These are phyloP conservation scores for Solanum stenotomum DNA, from an alignment of 257 asterid species.

Conservation along the genomic window DNA sequence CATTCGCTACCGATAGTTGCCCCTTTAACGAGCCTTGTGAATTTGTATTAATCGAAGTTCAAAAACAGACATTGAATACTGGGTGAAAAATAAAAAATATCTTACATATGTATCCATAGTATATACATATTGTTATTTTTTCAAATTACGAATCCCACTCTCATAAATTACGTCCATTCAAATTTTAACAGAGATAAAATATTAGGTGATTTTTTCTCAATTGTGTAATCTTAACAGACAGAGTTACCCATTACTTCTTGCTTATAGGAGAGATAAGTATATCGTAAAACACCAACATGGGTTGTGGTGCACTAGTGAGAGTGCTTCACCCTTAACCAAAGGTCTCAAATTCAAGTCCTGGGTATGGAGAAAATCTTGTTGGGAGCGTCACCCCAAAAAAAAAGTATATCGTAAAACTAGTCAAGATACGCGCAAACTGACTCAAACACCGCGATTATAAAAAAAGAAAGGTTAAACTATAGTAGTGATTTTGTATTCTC, in stretches of 20 bases:
- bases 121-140: background rate
- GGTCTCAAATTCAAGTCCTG: too few species aligned
- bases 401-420: background rate
- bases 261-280: background rate
- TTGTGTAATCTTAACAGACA: too few species aligned
- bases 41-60: background rate
- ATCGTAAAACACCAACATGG: too few species aligned
- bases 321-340: too few species aligned
- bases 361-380: too few species aligned
- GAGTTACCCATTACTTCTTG: too few species aligned
- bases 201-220: background rate
- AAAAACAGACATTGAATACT: fast-evolving
- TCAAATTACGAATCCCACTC: background rate
- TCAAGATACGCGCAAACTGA: background rate
- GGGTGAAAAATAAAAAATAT: background rate
- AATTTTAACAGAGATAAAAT: too few species aligned
- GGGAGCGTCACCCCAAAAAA: too few species aligned
- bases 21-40: background rate
- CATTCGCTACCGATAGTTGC: background rate
- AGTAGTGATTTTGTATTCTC: background rate
- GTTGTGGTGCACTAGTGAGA: too few species aligned
- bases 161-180: background rate
- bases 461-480: background rate
- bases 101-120: background rate
- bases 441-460: background rate